phyloP scores from a whole-genome alignment of 768 basidiomycete species.

The Boletus rubropictus region DNA sequence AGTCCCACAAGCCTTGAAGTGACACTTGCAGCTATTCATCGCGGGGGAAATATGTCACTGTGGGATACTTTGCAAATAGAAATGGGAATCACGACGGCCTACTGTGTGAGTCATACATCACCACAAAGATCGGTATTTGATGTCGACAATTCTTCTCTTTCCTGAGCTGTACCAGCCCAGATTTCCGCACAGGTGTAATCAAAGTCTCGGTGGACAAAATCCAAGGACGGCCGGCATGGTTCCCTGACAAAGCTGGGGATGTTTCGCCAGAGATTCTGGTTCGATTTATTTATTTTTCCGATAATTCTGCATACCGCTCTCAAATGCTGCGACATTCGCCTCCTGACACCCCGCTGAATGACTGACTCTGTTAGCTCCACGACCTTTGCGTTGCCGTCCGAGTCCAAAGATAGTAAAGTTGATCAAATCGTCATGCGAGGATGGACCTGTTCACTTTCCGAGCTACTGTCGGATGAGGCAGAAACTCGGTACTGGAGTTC shows the following conservation, averaged over 20 bases:
- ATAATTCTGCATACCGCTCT: slow-evolving; percentile 42
- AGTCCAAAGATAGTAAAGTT: slow-evolving; percentile 63
- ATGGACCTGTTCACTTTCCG: slow-evolving; percentile 38
- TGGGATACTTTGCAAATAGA: slow-evolving; percentile 76
- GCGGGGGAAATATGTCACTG: slow-evolving; percentile 59
- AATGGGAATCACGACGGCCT: slow-evolving; percentile 81
- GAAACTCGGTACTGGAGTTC: slow-evolving; percentile 57
- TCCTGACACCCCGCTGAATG: slow-evolving; percentile 30
- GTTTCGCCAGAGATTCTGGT: slow-evolving; percentile 53
- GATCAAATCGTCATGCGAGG: slow-evolving; percentile 36
- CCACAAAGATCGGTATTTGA: slow-evolving; percentile 5
- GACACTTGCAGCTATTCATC: slow-evolving; percentile 71
- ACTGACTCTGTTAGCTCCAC: slow-evolving; percentile 27
- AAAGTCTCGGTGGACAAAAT: slow-evolving; percentile 55
- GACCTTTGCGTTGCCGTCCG: slow-evolving; percentile 65
- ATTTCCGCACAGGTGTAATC: slow-evolving; percentile 79
- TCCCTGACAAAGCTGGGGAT: slow-evolving; percentile 55
- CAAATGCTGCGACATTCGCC: slow-evolving; percentile 42
- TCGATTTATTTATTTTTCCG: slow-evolving; percentile 69
- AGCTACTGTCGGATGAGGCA: slow-evolving; percentile 21
- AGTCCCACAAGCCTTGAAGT: slow-evolving; percentile 93
- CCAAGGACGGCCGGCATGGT: slow-evolving; percentile 60
- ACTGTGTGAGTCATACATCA: slow-evolving; percentile 58
- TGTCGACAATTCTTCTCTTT: slow-evolving; percentile 10
- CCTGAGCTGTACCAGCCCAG: slow-evolving; percentile 73